Base-by-base conservation (phyloP, 352 stramenopile genomes). In the Phytopythium ostracodes region DNA sequence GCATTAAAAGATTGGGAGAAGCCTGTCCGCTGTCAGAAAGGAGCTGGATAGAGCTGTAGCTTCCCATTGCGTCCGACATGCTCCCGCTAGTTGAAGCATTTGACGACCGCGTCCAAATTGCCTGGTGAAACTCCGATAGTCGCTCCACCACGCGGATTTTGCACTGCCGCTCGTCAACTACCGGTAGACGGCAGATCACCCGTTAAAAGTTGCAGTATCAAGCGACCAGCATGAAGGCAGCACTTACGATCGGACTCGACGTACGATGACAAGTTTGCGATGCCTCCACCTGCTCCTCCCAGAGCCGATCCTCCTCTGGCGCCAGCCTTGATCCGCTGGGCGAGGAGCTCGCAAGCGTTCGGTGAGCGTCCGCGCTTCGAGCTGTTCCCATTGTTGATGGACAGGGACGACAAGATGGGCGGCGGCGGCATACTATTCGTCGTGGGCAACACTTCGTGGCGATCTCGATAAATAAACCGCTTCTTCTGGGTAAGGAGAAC, bases 71-170 rank as follows among this genome's bases (percentile, higher is more conserved):
- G 17, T 5, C 46, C 4, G 9, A 10, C n/a, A 58, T 42, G 17
- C 27, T 22, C 9, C 22, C 35, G 14, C 22, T 36, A 12, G n/a
- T 59, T 11, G n/a, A 29, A 31, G 52, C 1, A 38, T 50, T n/a
- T 2, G 54, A 51, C 7, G 38, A 4, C 52, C 73, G 87, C 9
- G 77, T 88, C 58, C 72, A 73, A 72, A 95, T 92, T 4, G 78
- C 84, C 22, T 92, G 73, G 4, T 91, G 82, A 61, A 95, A 95
- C 53, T 95, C 87, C 7, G 83, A 87, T 22, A 95, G 63, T 0
- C 87, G 81, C 60, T 95, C 87, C 1, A 95, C 87, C 2, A 95
- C 84, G 56, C 84, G 84, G 62, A 95, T 95, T 57, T 95, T 95
- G 76, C 84, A 95, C 64, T 95, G 87, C 4, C 87, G 79, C 44